A percentile compares a stretch with the other conserved stretches of the same genome.
Conservation (phyloP, 1,284 basidiomycete genomes). For the Marasmius tenuissimus region DNA sequence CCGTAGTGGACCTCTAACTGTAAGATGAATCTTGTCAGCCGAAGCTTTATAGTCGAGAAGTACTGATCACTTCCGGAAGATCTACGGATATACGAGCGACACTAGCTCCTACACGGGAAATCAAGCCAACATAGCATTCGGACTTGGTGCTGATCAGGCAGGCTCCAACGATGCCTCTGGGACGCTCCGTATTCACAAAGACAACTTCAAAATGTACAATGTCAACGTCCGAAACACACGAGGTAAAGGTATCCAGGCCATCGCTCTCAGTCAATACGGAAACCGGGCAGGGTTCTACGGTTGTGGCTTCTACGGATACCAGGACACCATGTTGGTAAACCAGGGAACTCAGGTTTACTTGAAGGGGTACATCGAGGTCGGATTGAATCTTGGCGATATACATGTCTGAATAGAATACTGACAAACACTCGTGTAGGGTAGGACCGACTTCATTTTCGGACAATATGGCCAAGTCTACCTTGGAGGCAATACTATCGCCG, state of each 20-base stretch:
- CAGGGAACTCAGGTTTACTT: slow-evolving; percentile 49
- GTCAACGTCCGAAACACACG: slow-evolving; percentile 55
- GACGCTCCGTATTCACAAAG: slow-evolving; percentile 51
- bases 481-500: slow-evolving; percentile 44
- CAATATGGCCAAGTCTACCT: slow-evolving; percentile 42
- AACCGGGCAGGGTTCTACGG: slow-evolving; percentile 51
- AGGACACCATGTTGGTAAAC: slow-evolving; percentile 45
- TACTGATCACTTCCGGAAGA: slow-evolving; percentile 28
- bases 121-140: slow-evolving; percentile 40
- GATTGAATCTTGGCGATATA: not conserved
- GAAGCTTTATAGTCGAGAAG: not conserved
- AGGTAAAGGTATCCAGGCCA: slow-evolving; percentile 51
- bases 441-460: slow-evolving; percentile 56
- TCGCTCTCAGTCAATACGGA: slow-evolving; percentile 54
- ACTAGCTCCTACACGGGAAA: slow-evolving; percentile 36
- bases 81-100: slow-evolving; percentile 47
- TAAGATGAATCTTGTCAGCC: slow-evolving; percentile 17
- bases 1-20: slow-evolving; percentile 43
- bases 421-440: slow-evolving; percentile 35
- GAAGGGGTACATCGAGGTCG: slow-evolving; percentile 46
- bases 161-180: slow-evolving; percentile 56
- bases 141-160: slow-evolving; percentile 20
- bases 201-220: slow-evolving; percentile 55
- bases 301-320: slow-evolving; percentile 52
- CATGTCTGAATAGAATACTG: not conserved